Evolutionary conservation across 2,329 filamentous ascomycete species (phyloP), one percentile per base, ranked within the genome.

Genomic region (Ceratocystis albifundus): DNA sequence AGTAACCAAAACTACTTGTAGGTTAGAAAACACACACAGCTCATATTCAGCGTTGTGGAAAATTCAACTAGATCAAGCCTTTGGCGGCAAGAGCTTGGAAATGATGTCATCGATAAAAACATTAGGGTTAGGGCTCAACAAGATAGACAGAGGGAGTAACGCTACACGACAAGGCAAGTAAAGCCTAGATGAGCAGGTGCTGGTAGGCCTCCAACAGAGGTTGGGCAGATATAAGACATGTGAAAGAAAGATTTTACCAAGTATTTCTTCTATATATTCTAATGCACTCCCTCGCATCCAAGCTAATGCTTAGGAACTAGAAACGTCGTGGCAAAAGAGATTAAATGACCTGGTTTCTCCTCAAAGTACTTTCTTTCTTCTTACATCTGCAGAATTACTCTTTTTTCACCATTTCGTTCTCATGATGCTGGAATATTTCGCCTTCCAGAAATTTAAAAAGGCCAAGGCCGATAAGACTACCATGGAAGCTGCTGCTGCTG

Each of bases 381-480:
- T 25, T n/a, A 65, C 6, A 4, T 44, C 20, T 15, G 4, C 53
- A 57, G 2, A n/a, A 28, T 57, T 20, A 5, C 15, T 48, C 15
- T 22, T 48, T 62, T 25, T 22, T 25, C 25, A 7, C 8, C 22
- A 17, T 57, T 55, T 41, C 25, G 8, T 25, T n/a, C 44, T 7
- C 20, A 15, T 30, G 71, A 87, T 87, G 85, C 72, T 87, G 69
- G 83, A 87, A 74, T 86, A 84, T 74, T 81, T 87, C 70, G 76
- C 78, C 45, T 82, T 80, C 76, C 86, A 82, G 73, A 87, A 85
- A 73, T 76, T 80, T 72, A 86, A 85, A 76, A 84, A 86, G 74
- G 75, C 81, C 72, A 79, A 77, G 70, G 79, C 76, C 1, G 78
- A 83, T 67, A 81, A 83, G 68, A 75, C 74, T 17, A 74, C 73